phyloP scores from a whole-genome alignment of 441 rosid species.

The Isatis lusitanica region DNA sequence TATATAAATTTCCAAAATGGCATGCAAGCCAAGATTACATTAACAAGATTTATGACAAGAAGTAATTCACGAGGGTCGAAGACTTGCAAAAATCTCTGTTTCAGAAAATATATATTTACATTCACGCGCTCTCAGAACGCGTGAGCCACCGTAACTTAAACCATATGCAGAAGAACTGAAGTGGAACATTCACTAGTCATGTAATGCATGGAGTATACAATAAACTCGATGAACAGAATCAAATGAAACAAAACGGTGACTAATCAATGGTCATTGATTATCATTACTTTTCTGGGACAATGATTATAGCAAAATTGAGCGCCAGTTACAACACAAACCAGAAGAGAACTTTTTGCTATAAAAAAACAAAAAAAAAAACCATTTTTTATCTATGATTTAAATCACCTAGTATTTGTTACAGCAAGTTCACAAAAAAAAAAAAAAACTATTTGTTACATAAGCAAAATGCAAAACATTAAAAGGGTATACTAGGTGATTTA shows the following conservation, averaged over 20 bases:
- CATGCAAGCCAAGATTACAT: neutral
- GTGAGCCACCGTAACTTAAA: neutral
- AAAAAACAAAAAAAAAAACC: too few species aligned
- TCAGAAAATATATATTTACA: neutral
- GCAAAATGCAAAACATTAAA: too few species aligned
- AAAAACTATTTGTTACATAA: too few species aligned
- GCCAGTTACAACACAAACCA: too few species aligned
- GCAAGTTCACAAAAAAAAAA: too few species aligned
- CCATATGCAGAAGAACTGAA: neutral
- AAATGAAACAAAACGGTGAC: neutral
- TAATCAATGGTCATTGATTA: neutral
- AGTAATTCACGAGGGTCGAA: neutral
- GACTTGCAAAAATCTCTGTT: neutral
- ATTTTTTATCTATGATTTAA: too few species aligned
- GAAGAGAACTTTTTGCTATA: too few species aligned
- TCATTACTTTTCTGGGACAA: neutral
- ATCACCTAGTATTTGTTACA: too few species aligned
- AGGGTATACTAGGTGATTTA: too few species aligned
- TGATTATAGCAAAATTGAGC: too few species aligned
- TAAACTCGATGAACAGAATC: neutral
- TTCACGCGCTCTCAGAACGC: neutral
- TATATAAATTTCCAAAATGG: too few species aligned
- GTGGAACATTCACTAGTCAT: neutral
- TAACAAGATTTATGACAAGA: neutral
- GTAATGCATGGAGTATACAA: neutral